phyloP scores from a whole-genome alignment of 805 yeast genomes.

The Spathaspora sp. region DNA sequence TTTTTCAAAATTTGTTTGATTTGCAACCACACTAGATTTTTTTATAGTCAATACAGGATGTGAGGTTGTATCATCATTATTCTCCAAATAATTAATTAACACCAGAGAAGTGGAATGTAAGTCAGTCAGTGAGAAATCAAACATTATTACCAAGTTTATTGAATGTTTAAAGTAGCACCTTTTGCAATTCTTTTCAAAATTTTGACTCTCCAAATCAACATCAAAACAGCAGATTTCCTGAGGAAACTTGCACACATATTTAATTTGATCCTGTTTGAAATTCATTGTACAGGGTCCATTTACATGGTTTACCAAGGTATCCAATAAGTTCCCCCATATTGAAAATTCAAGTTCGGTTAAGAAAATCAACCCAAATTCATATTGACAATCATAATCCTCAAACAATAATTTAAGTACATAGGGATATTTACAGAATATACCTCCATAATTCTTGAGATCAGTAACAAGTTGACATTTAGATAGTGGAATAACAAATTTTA shows the following conservation, averaged over 20 bases:
- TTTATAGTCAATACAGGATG: constrained; percentile 4
- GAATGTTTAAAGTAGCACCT: constrained; percentile 13
- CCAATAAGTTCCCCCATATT: constrained; percentile 37
- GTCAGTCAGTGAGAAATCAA: neutral
- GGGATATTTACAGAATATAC: constrained; percentile 27
- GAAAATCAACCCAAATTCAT: constrained; percentile 42
- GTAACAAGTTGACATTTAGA: constrained; percentile 23
- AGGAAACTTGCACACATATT: constrained; percentile 13
- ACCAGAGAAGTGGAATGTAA: neutral
- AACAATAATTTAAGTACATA: constrained; percentile 42
- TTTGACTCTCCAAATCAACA: constrained; percentile 8
- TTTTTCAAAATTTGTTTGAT: constrained; percentile 5
- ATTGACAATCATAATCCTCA: constrained; percentile 38
- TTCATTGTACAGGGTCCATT: constrained; percentile 24
- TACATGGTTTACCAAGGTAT: constrained; percentile 17
- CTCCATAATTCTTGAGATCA: constrained; percentile 22
- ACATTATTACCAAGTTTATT: neutral
- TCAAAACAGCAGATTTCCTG: constrained; percentile 14
- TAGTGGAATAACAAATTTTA: constrained; percentile 49
- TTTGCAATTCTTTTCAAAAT: constrained; percentile 1
- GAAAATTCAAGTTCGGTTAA: constrained; percentile 27
- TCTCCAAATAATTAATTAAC: neutral
- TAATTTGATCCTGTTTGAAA: constrained; percentile 8
- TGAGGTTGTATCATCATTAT: neutral
- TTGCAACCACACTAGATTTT: constrained; percentile 6